A percentile compares a stretch with the other conserved stretches of the same genome.
These are phyloP conservation scores for Fusarium chaquense DNA, from an alignment of 2,329 filamentous ascomycete genomes.

Conservation along the genomic window DNA sequence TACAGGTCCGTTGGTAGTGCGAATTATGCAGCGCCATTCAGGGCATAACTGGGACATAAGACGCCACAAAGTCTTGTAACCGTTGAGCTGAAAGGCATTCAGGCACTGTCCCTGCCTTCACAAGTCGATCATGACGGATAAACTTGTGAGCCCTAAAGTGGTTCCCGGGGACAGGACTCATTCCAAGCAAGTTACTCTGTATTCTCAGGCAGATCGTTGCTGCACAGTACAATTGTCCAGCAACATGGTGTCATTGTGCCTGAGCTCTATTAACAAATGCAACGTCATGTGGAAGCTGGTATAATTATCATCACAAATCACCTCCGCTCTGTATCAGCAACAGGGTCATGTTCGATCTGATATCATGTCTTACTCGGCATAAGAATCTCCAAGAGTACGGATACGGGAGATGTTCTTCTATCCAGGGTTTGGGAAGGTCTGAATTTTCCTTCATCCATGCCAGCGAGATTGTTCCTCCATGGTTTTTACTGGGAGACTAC, in stretches of 20 bases:
- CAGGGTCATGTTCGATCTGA: slow-evolving; percentile 17
- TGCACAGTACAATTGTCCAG: background rate
- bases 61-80: slow-evolving; percentile 16
- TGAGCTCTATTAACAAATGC: slow-evolving; percentile 11
- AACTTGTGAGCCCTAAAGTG: slow-evolving; percentile 18
- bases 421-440: slow-evolving; percentile 23
- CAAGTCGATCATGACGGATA: slow-evolving; percentile 16
- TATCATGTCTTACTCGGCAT: slow-evolving; percentile 18
- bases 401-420: slow-evolving; percentile 7
- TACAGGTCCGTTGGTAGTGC: slow-evolving; percentile 31
- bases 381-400: slow-evolving; percentile 6
- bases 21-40: slow-evolving; percentile 34
- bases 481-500: background rate
- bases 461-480: slow-evolving; percentile 22
- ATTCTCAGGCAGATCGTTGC: background rate
- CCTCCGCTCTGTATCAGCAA: slow-evolving; percentile 1
- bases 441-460: slow-evolving; percentile 26
- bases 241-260: slow-evolving; percentile 25
- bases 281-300: slow-evolving; percentile 7
- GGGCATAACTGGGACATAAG: slow-evolving; percentile 39
- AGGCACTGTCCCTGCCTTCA: slow-evolving; percentile 19
- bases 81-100: slow-evolving; percentile 9
- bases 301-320: slow-evolving; percentile 7
- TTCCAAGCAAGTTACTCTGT: background rate
- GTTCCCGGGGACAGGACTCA: slow-evolving; percentile 8